Evolutionary conservation across 257 asterid genomes (phyloP).

Genomic region (Nicotiana attenuata): DNA sequence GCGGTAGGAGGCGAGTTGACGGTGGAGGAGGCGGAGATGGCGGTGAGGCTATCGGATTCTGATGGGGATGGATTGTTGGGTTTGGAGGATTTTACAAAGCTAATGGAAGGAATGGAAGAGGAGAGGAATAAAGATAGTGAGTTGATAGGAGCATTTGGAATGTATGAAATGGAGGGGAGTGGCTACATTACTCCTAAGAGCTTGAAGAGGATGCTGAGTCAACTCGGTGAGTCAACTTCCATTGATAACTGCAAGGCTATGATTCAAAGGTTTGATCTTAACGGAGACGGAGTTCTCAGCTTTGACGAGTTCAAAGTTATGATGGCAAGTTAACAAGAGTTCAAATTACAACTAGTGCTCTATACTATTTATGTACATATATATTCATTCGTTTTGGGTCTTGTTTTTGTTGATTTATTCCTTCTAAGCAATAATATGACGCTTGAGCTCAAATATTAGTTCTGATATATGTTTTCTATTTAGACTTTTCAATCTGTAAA

Average conservation of each 20-base stretch:
- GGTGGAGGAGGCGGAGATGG: conserved; percentile 40
- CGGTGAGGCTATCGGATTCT: conserved; percentile 37
- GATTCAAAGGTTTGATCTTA: conserved; percentile 43
- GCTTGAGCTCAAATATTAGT: too few species aligned
- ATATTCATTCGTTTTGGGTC: too few species aligned
- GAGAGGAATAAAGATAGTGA: conserved; percentile 37
- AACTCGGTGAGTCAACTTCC: conserved; percentile 40
- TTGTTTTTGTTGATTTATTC: too few species aligned
- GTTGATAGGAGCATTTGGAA: conserved; percentile 41
- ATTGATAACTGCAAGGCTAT: conserved; percentile 41
- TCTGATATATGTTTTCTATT: too few species aligned
- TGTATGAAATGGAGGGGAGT: conserved; percentile 54
- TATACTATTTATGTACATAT: too few species aligned
- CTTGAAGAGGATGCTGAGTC: conserved; percentile 44
- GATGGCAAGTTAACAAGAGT: conserved; percentile 25
- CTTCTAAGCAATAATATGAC: too few species aligned
- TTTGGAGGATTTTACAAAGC: conserved; percentile 42
- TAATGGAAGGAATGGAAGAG: conserved; percentile 42
- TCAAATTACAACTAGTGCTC: too few species aligned
- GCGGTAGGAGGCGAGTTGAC: conserved; percentile 13
- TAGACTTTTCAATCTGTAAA: too few species aligned
- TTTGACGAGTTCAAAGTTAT: conserved; percentile 53
- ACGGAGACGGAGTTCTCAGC: conserved; percentile 51
- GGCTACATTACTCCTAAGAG: conserved; percentile 58
- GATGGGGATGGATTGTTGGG: conserved; percentile 55